Evolutionary conservation across 176 grass and related monocot genomes (phyloP).

Genomic region (Cocos nucifera): DNA sequence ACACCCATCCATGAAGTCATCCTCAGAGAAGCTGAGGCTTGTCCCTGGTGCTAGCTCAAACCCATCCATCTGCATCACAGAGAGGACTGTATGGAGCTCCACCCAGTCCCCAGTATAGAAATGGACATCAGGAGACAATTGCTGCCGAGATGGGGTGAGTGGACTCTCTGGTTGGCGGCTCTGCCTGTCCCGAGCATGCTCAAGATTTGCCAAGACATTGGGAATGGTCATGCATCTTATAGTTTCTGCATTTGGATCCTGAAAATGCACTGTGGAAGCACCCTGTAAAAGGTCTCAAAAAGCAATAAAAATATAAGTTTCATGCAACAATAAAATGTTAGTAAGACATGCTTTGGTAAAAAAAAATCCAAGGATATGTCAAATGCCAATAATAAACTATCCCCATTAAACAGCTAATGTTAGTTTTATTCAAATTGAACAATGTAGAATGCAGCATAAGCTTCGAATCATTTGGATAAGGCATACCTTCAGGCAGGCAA

Average conservation of each 20-base stretch:
- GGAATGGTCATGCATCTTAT: slow-evolving; percentile 79
- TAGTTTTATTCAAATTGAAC: too few relatives aligned
- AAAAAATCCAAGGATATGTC: neutral
- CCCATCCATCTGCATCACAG: slow-evolving; percentile 37
- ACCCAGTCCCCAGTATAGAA: slow-evolving; percentile 88
- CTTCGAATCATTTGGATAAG: slow-evolving; percentile 6
- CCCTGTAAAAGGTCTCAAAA: slow-evolving; percentile 37
- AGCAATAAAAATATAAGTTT: slow-evolving; percentile 16
- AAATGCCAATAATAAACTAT: too few relatives aligned
- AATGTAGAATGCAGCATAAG: too few relatives aligned
- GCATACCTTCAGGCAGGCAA: slow-evolving; percentile 80
- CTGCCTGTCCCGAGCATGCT: slow-evolving; percentile 65
- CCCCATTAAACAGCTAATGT: too few relatives aligned
- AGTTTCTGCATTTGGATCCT: slow-evolving; percentile 84
- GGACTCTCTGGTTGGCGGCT: slow-evolving; percentile 75
- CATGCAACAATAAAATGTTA: too few relatives aligned
- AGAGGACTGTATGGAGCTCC: slow-evolving; percentile 71
- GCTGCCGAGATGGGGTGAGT: slow-evolving; percentile 75
- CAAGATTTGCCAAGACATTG: slow-evolving; percentile 90
- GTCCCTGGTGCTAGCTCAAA: slow-evolving; percentile 20
- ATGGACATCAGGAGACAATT: slow-evolving; percentile 55
- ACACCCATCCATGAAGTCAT: slow-evolving; percentile 74
- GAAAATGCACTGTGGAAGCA: slow-evolving; percentile 83
- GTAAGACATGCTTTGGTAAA: slow-evolving; percentile 2
- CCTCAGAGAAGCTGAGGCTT: slow-evolving; percentile 82